phyloP scores from a whole-genome alignment of 805 yeast species.

The Barnettozyma californica region DNA sequence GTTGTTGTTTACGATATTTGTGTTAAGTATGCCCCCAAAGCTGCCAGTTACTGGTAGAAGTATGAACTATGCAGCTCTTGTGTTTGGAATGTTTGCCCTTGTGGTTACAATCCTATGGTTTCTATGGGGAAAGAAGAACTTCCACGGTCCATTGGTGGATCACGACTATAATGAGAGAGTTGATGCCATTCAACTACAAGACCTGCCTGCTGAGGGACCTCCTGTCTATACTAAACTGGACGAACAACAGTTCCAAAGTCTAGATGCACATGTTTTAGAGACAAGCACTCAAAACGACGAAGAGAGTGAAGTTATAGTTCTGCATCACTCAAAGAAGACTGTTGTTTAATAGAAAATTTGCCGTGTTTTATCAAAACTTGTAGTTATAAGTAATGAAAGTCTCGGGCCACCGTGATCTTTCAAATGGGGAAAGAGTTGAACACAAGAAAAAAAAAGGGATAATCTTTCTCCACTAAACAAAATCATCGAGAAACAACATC shows the following conservation, averaged over 20 bases:
- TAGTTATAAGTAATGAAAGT: no score
- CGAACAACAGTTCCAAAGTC: conserved; percentile 19
- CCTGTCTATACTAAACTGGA: conserved; percentile 18
- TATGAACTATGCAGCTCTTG: conserved; percentile 56
- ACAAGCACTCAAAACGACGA: background rate
- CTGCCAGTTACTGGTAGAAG: conserved; percentile 41
- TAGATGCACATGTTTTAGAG: conserved; percentile 16
- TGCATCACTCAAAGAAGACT: background rate
- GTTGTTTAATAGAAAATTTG: background rate
- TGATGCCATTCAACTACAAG: conserved; percentile 14
- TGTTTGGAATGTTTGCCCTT: conserved; percentile 44
- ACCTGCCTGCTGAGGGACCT: conserved; percentile 9
- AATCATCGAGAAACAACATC: background rate
- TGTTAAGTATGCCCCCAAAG: conserved; percentile 69
- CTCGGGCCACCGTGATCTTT: background rate
- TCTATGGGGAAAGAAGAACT: conserved; percentile 56
- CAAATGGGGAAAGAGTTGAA: background rate
- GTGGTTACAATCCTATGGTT: conserved; percentile 45
- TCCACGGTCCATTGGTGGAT: conserved; percentile 54
- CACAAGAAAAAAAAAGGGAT: background rate
- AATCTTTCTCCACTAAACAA: background rate
- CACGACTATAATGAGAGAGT: conserved; percentile 22
- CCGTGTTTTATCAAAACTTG: background rate
- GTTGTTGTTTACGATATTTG: conserved; percentile 51
- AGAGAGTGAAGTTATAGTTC: background rate